These are phyloP conservation scores for Suillus variegatus DNA, from an alignment of 768 basidiomycete species.

Conservation along the genomic window DNA sequence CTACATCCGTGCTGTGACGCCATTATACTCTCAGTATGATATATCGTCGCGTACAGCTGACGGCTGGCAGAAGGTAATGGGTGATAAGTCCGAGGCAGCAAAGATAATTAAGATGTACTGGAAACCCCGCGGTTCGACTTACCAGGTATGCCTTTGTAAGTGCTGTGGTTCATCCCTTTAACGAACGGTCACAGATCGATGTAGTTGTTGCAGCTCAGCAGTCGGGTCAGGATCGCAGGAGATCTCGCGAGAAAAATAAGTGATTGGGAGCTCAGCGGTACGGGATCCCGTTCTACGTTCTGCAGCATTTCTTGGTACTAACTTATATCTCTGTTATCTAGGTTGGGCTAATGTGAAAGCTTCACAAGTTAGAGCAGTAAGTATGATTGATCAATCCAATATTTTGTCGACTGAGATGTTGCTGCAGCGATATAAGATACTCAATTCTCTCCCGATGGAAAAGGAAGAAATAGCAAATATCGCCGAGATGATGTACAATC, in stretches of 20 bases:
- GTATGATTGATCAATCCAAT: neutral
- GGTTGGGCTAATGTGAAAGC: conserved; percentile 35
- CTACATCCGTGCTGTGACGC: conserved; percentile 46
- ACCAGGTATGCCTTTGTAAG: conserved; percentile 17
- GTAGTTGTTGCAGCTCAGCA: conserved; percentile 30
- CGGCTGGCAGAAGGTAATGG: conserved; percentile 31
- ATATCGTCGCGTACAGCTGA: conserved; percentile 28
- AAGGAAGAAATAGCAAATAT: conserved; percentile 34
- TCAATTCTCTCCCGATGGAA: conserved; percentile 36
- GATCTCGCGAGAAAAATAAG: conserved; percentile 38
- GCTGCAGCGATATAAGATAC: conserved; percentile 36
- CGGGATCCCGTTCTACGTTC: neutral
- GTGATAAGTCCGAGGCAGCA: conserved; percentile 34
- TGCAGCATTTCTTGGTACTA: neutral
- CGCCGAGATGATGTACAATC: conserved; percentile 33
- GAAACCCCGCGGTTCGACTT: conserved; percentile 23
- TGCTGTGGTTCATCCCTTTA: neutral
- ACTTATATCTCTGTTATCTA: conserved; percentile 11
- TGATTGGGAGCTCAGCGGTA: conserved; percentile 41
- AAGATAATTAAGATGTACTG: conserved; percentile 33
- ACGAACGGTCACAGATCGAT: conserved; percentile 32
- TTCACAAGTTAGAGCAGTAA: conserved; percentile 40
- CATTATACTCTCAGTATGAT: conserved; percentile 45
- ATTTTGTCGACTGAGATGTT: conserved; percentile 2
- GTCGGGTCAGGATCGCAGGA: conserved; percentile 30